Evolutionary conservation across 495 filamentous ascomycete genomes (phyloP), one percentile per base, ranked within the genome.

Genomic region (Neurospora sp.): DNA sequence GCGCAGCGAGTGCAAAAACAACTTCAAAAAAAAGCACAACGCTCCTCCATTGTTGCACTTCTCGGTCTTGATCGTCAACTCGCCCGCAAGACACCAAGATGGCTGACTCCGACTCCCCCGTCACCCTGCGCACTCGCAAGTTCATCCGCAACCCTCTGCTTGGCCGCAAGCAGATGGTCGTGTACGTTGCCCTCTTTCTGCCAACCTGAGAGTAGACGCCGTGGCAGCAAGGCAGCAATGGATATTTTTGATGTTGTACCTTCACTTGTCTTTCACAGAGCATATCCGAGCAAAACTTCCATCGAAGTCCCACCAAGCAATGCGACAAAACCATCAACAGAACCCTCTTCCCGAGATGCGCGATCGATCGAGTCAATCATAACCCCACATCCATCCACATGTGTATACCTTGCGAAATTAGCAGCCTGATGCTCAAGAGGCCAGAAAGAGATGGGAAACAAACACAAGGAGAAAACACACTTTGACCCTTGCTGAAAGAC

Each of bases 71-170:
- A 79, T 76, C 76, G 77, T 76, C 74, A 76, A 80, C 70, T 54
- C 66, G 71, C 74, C 77, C 77, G 75, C 76, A 62, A 77, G 77
- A 73, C 76, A 76, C 75, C 75, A 80, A 78, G 83, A 98, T 98
- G 96, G 90, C 94, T 84, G 96, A 98, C 85, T 85, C 88, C 73
- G 90, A 92, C 81, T 82, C 88, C 83, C 89, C 91, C 78, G 93
- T 99, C 82, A 99, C 96, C 79, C 87, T 99, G 88, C 93, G 96
- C 86, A 99, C 96, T 85, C 95, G 96, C 92, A 99, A 99, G 89
- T 99, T 99, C 93, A 96, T 98, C 85, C 92, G 94, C 86, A 99
- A 99, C 89, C 92, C 96, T 83, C 93, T 99, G 83, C 92, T 99
- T 78, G 94, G 90, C 81, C 92, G 95, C 82, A 97, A 96, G 89